These are phyloP conservation scores for Xerocomus spinulosus DNA, from an alignment of 768 basidiomycete species.

Conservation along the genomic window DNA sequence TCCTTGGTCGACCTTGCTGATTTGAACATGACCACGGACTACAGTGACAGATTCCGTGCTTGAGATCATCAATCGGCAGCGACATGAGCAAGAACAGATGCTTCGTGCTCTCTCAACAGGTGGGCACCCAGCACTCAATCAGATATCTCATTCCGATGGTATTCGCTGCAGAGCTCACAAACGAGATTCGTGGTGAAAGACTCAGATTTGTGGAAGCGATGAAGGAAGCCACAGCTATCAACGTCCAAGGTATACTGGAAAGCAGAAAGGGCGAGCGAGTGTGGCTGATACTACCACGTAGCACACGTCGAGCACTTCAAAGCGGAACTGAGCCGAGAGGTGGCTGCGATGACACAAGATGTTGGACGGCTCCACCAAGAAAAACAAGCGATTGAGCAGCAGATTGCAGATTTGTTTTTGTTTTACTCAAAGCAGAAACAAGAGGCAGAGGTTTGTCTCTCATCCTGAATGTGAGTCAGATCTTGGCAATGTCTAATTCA, in stretches of 20 bases:
- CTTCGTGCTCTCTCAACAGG: slow-evolving; percentile 63
- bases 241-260: slow-evolving; percentile 59
- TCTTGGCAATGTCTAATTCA: not conserved
- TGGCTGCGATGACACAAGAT: slow-evolving; percentile 68
- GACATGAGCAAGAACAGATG: slow-evolving; percentile 67
- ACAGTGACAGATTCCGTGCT: slow-evolving; percentile 56
- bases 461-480: not conserved
- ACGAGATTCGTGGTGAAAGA: slow-evolving; percentile 82
- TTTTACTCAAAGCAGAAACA: slow-evolving; percentile 68
- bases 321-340: slow-evolving; percentile 70
- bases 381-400: slow-evolving; percentile 59
- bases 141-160: not conserved
- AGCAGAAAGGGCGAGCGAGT: not conserved
- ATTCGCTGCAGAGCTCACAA: slow-evolving; percentile 56
- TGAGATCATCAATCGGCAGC: slow-evolving; percentile 62
- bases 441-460: slow-evolving; percentile 26
- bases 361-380: slow-evolving; percentile 64
- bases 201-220: slow-evolving; percentile 91
- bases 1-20: slow-evolving; percentile 8
- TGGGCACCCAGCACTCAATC: slow-evolving; percentile 23
- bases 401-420: slow-evolving; percentile 68
- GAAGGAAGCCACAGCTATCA: slow-evolving; percentile 88
- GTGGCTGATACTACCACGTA: slow-evolving; percentile 27
- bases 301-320: slow-evolving; percentile 89
- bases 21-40: slow-evolving; percentile 4